Base-by-base conservation (phyloP, 306 rosid genomes). In the Luffa acutangula region DNA sequence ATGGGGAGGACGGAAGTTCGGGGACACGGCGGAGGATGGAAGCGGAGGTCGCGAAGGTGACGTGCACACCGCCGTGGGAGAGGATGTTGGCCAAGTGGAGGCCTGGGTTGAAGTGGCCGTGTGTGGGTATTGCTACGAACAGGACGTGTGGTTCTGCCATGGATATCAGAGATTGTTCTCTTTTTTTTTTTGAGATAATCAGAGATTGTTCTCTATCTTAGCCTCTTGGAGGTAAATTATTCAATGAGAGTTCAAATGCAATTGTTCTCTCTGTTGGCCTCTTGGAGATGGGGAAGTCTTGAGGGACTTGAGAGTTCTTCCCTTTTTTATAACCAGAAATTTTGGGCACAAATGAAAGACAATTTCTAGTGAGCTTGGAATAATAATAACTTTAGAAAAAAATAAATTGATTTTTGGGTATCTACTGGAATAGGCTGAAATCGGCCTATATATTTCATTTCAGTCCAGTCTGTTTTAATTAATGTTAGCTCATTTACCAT, bases 41-140 rank as follows among this genome's bases (percentile, higher is more conserved):
- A 43, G 81, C 5, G 18, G 67, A 72, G 9, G 85, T 85, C 11
- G 63, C 80, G 3, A 83, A 60, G 2, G 96, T 87, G 57, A 89
- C 92, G 2, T 77, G 57, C 2, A 67, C 81, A 4, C 90, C 88
- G 17, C 49, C 45, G 15, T 53, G 13, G n/a, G 33, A 9, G 71
- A 89, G 88, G 6, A 82, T 64, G 39, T 79, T 85, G 52, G 91
- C 86, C 45, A 87, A 76, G 12, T 86, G 87, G 53, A 91, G 80
- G 9, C 86, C 20, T 0, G 90, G 92, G 81, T 87, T 91, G 51
- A 91, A 49, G 75, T 86, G 90, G 64, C 95, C 89, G 63, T 85
- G 92, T 2, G 69, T 4, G 0, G 89, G 85, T 66, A 78, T 84
- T 3, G 91, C 14, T 25, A 87, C 41, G 5, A 86, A 49, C 20